These are phyloP conservation scores for Conringia planisiliqua DNA, from an alignment of 345 rosid species.

Conservation along the genomic window DNA sequence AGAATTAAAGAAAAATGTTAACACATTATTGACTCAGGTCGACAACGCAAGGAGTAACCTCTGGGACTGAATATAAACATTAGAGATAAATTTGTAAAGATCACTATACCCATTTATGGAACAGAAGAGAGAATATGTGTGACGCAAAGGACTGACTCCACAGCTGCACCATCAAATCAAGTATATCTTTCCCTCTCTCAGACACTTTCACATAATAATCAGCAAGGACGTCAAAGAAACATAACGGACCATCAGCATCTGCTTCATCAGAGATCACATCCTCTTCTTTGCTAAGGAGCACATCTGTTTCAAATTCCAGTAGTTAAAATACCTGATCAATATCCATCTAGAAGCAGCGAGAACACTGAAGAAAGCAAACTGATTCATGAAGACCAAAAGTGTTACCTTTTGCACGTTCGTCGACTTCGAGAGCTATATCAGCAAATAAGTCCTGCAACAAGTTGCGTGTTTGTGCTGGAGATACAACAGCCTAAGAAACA, in stretches of 20 bases:
- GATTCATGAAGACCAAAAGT: background rate
- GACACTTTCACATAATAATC: slow-evolving; percentile 71
- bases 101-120: slow-evolving; percentile 84
- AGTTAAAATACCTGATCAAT: background rate
- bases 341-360: background rate
- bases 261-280: slow-evolving; percentile 51
- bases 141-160: slow-evolving; percentile 99
- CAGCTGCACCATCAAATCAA: slow-evolving; percentile 85
- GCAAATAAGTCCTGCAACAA: slow-evolving; percentile 84
- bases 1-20: slow-evolving; percentile 5
- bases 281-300: slow-evolving; percentile 65
- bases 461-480: slow-evolving; percentile 81
- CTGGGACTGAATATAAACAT: background rate
- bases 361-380: background rate
- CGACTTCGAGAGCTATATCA: slow-evolving; percentile 88
- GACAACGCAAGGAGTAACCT: no score
- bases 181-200: slow-evolving; percentile 66
- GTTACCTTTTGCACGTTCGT: slow-evolving; percentile 85
- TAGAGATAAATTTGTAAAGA: background rate
- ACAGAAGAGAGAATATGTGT: slow-evolving; percentile 76
- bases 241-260: slow-evolving; percentile 46
- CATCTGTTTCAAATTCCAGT: slow-evolving; percentile 58
- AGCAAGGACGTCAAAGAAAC: slow-evolving; percentile 89
- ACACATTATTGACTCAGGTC: background rate
- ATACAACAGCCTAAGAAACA: slow-evolving; percentile 63